phyloP scores from a whole-genome alignment of 352 stramenopile genomes.

The Aphanomyces invadans region DNA sequence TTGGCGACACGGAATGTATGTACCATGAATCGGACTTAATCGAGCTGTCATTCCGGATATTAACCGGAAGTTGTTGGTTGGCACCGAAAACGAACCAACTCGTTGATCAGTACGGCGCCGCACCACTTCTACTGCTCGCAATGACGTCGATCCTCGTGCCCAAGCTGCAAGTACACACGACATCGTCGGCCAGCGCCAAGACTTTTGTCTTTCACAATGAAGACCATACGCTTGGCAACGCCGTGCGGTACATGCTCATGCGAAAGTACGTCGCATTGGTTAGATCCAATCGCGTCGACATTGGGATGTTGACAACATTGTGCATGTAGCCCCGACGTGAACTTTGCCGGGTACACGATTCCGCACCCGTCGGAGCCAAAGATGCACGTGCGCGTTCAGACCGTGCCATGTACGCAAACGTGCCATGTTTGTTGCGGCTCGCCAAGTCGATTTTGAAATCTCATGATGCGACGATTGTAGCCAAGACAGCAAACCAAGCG shows the following conservation, averaged over 20 bases:
- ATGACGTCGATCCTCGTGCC: slow-evolving; percentile 12
- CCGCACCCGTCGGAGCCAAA: slow-evolving; percentile 92
- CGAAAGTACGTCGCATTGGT: slow-evolving; percentile 44
- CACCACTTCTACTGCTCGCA: not conserved
- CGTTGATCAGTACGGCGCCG: not conserved
- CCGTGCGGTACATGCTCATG: slow-evolving; percentile 89
- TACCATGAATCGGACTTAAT: not conserved
- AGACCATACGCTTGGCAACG: slow-evolving; percentile 88
- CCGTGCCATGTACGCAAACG: slow-evolving; percentile 41
- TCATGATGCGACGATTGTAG: not conserved
- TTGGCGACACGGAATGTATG: too few relatives aligned
- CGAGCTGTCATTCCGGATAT: slow-evolving; percentile 12
- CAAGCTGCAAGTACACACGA: slow-evolving; percentile 75
- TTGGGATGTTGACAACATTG: slow-evolving; percentile 1
- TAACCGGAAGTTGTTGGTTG: slow-evolving; percentile 13
- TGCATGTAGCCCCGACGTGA: slow-evolving; percentile 68
- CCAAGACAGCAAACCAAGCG: slow-evolving; percentile 39
- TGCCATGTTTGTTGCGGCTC: too few relatives aligned
- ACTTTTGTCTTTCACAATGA: slow-evolving; percentile 85
- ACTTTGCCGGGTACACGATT: slow-evolving; percentile 94
- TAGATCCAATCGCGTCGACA: too few relatives aligned
- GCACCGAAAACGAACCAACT: not conserved
- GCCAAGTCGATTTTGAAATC: too few relatives aligned
- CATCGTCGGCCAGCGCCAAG: slow-evolving; percentile 74
- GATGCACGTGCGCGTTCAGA: slow-evolving; percentile 92